phyloP scores from a whole-genome alignment of 1,284 basidiomycete species.

The Testicularia cyperi region DNA sequence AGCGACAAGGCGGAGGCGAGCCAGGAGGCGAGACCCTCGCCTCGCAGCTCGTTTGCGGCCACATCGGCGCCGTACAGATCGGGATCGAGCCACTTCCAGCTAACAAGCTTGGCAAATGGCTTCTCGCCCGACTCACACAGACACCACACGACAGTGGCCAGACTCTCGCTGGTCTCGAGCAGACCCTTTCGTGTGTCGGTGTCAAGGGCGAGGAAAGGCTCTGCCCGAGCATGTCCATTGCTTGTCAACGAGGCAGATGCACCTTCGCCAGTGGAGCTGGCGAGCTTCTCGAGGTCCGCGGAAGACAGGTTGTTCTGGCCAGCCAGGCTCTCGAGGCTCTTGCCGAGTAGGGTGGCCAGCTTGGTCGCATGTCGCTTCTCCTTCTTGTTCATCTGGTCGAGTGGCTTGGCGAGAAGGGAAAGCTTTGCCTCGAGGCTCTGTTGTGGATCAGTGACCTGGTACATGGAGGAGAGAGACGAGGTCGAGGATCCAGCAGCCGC shows the following conservation, averaged over 20 bases:
- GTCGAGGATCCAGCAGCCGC: conserved; percentile 3
- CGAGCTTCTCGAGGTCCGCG: conserved; percentile 26
- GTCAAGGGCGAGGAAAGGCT: conserved; percentile 36
- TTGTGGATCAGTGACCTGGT: conserved; percentile 16
- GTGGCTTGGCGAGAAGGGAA: conserved; percentile 39
- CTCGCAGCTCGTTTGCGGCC: conserved; percentile 15
- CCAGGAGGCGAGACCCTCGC: conserved; percentile 36
- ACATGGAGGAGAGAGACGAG: conserved; percentile 14
- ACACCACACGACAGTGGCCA: conserved; percentile 42
- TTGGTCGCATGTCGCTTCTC: conserved; percentile 54
- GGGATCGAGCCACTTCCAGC: conserved; percentile 37
- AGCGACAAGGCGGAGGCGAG: conserved; percentile 35
- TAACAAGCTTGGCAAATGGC: conserved; percentile 28
- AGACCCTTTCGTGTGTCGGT: conserved; percentile 34
- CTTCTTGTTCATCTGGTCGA: conserved; percentile 59
- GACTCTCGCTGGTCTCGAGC: conserved; percentile 43
- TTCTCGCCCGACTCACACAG: conserved; percentile 45
- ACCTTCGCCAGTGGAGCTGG: conserved; percentile 12
- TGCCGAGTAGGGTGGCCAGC: conserved; percentile 35
- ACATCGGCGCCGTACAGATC: conserved; percentile 11
- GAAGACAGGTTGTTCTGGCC: conserved; percentile 43
- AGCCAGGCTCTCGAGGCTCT: conserved; percentile 18
- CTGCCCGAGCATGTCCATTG: neutral
- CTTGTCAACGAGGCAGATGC: neutral
- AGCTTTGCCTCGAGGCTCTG: conserved; percentile 32